A percentile compares a stretch with the other conserved stretches of the same genome.
These are phyloP conservation scores for Hypericum perforatum DNA, from an alignment of 345 rosid genomes.

Conservation along the genomic window DNA sequence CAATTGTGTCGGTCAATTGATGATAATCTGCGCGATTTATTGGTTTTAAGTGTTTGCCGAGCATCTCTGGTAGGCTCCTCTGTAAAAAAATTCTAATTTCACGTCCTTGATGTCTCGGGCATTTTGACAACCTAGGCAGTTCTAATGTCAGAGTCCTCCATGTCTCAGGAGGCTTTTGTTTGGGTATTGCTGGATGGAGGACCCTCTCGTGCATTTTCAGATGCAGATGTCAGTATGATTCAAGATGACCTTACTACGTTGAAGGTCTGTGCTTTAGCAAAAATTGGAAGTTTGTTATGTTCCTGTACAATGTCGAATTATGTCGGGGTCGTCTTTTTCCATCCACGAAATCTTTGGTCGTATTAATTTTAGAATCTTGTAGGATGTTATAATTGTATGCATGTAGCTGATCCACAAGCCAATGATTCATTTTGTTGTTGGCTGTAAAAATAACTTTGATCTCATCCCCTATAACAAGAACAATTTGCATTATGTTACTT, in stretches of 20 bases:
- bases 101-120: not conserved
- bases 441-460: too few relatives aligned
- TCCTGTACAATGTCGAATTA: too few relatives aligned
- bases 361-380: too few relatives aligned
- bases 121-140: not conserved
- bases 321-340: too few relatives aligned
- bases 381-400: too few relatives aligned
- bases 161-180: slow-evolving; percentile 57
- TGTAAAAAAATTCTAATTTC: not conserved
- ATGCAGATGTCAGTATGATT: slow-evolving; percentile 61
- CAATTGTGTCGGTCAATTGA: slow-evolving; percentile 67
- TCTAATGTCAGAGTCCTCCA: slow-evolving; percentile 11
- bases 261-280: slow-evolving; percentile 35
- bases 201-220: slow-evolving; percentile 79
- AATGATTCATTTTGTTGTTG: too few relatives aligned
- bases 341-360: too few relatives aligned
- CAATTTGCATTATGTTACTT: too few relatives aligned
- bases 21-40: slow-evolving; percentile 62
- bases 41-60: slow-evolving; percentile 69
- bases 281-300: too few relatives aligned
- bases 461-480: too few relatives aligned
- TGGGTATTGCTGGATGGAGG: slow-evolving; percentile 94
- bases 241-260: slow-evolving; percentile 69
- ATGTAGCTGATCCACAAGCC: too few relatives aligned
- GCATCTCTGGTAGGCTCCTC: slow-evolving; percentile 47